These are phyloP conservation scores for Achaetomium macrosporum DNA, from an alignment of 2,329 filamentous ascomycete species.

Conservation along the genomic window DNA sequence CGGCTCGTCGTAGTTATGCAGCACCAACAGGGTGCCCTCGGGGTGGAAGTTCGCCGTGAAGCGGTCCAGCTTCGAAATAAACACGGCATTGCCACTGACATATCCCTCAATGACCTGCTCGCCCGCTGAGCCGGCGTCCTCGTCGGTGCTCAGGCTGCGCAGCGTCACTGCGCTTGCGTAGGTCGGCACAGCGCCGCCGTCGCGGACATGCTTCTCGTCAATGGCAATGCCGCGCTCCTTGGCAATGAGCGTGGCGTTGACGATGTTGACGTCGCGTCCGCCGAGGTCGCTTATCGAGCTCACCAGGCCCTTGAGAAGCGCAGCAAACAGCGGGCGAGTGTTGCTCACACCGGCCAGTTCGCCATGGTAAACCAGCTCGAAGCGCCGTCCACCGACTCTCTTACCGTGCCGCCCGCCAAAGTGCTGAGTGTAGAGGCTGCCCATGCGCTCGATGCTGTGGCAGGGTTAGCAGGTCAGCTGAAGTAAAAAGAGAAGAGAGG, in stretches of 20 bases:
- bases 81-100: conserved; percentile 56
- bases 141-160: conserved; percentile 32
- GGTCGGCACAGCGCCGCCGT: conserved; percentile 51
- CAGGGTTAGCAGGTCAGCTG: not conserved
- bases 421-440: conserved; percentile 72
- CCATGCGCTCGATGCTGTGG: conserved; percentile 64
- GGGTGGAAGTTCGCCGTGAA: conserved; percentile 71
- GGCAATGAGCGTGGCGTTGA: conserved; percentile 71
- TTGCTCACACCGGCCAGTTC: conserved; percentile 65
- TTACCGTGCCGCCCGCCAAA: conserved; percentile 43
- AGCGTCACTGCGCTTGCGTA: conserved; percentile 69
- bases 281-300: conserved; percentile 61
- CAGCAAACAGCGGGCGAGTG: conserved; percentile 73
- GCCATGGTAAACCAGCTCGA: conserved; percentile 73
- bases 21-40: conserved; percentile 67
- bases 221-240: conserved; percentile 72
- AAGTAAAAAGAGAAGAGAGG: not conserved
- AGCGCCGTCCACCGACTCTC: conserved; percentile 56
- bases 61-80: conserved; percentile 66
- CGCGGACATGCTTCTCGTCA: conserved; percentile 63
- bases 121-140: conserved; percentile 6
- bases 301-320: conserved; percentile 70
- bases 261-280: conserved; percentile 69
- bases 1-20: conserved; percentile 74
- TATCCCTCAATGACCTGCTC: conserved; percentile 58